Percentiles rank a stretch among this genome's conserved stretches.
phyloP scores from a whole-genome alignment of 345 rosid species.

The Citrus reticulata region DNA sequence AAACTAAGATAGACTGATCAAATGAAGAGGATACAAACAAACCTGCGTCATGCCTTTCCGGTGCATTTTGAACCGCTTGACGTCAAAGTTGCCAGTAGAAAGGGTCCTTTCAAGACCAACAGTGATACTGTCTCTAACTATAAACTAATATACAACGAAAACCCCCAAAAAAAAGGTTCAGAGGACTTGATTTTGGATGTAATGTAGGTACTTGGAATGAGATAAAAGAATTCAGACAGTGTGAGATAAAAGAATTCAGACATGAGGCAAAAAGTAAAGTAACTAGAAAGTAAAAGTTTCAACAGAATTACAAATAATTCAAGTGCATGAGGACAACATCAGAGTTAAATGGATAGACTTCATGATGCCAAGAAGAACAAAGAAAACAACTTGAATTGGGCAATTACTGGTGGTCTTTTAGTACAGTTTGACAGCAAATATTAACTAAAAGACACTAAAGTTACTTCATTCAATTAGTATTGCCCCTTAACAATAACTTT shows the following conservation, averaged over 20 bases:
- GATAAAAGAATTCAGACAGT: neutral
- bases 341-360: neutral
- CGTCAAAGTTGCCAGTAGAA: constrained; percentile 89
- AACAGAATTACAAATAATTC: neutral
- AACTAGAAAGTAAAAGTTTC: neutral
- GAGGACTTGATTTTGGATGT: neutral
- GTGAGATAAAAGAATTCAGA: neutral
- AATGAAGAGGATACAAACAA: constrained; percentile 8
- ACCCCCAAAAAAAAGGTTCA: neutral
- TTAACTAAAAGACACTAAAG: neutral
- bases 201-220: neutral
- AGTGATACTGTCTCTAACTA: constrained; percentile 45
- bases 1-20: constrained; percentile 4
- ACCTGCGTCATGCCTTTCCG: constrained; percentile 99
- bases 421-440: neutral
- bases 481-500: neutral
- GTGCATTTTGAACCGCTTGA: constrained; percentile 91
- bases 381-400: neutral
- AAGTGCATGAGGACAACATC: neutral
- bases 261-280: neutral
- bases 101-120: constrained; percentile 80
- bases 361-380: neutral
- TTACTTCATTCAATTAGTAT: neutral
- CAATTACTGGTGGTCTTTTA: neutral
- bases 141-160: constrained; percentile 25